Evolutionary conservation across 2,329 filamentous ascomycete species (phyloP), one percentile per base, ranked within the genome.

Genomic region (Alternaria gaisen): DNA sequence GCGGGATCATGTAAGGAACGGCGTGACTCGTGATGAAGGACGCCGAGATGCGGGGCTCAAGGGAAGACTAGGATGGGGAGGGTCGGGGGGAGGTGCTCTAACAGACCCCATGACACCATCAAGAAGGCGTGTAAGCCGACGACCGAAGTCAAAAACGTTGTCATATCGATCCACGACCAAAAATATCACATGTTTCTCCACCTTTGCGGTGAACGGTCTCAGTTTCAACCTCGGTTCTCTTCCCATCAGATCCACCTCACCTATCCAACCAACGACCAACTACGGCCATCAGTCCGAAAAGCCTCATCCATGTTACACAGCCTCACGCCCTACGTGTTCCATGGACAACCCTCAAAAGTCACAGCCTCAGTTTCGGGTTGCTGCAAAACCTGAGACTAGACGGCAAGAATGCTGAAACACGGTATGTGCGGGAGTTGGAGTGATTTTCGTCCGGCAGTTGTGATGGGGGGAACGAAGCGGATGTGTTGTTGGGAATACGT

Each of bases 341-440:
- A 8, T 24, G 40, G 40, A 4, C 7, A 3, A 14, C 32, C 32
- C 32, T 20, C 14, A 8, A 5, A 42, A 42, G 14, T 24, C 30
- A 50, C 46, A 36, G 46, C 46, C 46, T 50, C 46, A 38, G 32
- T 50, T 50, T 50, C 46, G 32, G 20, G 46, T 24, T 42, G 40
- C 46, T 24, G 14, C 46, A 26, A 3, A 30, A 36, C 32, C 46
- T 50, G 46, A 50, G 46, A 50, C 46, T n/a, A 22, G 30, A 50
- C 46, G 46, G 32, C 20, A 24, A 50, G 16, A 38, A 50, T n/a
- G 46, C 46, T 50, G 46, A 50, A 50, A 50, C 46, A 38, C 8
- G 9, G 10, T 2, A 6, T 50, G 46, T 50, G 46, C 20, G 20
- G 46, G 20, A 10, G 7, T 4, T 4, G 14, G 24, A n/a, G 16